A percentile compares a stretch with the other conserved stretches of the same genome.
phyloP scores from a whole-genome alignment of 2,329 filamentous ascomycete species.

The Penicillium corylophilum region DNA sequence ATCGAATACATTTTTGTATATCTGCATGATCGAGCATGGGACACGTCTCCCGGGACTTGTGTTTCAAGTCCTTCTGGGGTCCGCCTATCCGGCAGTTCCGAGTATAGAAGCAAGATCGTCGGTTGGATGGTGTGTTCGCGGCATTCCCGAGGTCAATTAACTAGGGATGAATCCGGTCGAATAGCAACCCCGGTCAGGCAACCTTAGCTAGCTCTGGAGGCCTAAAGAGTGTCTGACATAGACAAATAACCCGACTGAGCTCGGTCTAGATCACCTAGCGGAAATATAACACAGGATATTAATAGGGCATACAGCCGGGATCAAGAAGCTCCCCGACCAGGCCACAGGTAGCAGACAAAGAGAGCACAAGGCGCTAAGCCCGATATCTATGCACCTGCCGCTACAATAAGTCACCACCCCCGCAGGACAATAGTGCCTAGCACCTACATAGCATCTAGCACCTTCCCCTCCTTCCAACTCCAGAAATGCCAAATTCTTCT shows the following conservation, averaged over 20 bases:
- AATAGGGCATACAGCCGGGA: not conserved
- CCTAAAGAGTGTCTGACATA: not conserved
- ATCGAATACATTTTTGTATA: not conserved
- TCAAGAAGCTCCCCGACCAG: not conserved
- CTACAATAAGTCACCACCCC: not conserved
- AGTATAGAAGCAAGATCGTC: not conserved
- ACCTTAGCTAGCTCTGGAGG: not conserved
- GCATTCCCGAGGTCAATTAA: not conserved
- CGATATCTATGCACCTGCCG: not conserved
- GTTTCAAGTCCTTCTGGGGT: not conserved
- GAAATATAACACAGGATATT: not conserved
- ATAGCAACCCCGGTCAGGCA: not conserved
- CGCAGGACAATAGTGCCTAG: not conserved
- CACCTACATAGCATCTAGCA: no score
- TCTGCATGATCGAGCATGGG: not conserved
- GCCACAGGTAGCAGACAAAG: no score
- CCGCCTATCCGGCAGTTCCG: not conserved
- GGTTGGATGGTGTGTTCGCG: not conserved
- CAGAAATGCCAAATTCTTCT: not conserved
- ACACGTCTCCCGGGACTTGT: not conserved
- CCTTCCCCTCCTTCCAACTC: not conserved
- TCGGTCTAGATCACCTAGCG: not conserved
- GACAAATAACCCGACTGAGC: not conserved
- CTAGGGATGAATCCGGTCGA: not conserved
- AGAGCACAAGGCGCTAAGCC: not conserved